These are phyloP conservation scores for Corylus avellana DNA, from an alignment of 306 rosid genomes.

Conservation along the genomic window DNA sequence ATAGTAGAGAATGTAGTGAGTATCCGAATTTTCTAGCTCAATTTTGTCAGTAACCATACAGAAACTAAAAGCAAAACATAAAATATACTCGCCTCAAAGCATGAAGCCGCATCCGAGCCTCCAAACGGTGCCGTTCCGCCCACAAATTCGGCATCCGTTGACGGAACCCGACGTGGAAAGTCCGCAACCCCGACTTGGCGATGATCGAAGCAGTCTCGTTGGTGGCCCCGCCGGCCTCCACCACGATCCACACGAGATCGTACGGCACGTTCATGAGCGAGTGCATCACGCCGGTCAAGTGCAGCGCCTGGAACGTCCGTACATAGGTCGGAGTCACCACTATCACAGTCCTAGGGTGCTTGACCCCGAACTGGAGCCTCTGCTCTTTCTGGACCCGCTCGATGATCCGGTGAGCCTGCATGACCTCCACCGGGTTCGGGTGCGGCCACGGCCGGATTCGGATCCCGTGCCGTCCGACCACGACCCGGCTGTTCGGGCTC, in stretches of 20 bases:
- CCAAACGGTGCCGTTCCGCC: conserved; percentile 81
- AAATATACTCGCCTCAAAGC: conserved; percentile 66
- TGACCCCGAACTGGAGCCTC: conserved; percentile 78
- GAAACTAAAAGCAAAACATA: neutral
- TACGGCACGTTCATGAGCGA: conserved; percentile 86
- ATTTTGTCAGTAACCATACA: conserved; percentile 9
- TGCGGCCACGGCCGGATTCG: conserved; percentile 99
- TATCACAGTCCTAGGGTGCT: conserved; percentile 71
- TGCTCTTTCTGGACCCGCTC: conserved; percentile 92
- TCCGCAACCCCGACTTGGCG: conserved; percentile 66
- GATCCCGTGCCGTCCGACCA: conserved; percentile 98
- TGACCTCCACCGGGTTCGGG: conserved; percentile 89
- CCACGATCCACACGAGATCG: conserved; percentile 90
- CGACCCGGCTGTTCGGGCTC: conserved; percentile 64
- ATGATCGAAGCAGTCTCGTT: conserved; percentile 84
- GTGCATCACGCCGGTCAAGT: conserved; percentile 92
- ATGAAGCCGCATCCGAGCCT: conserved; percentile 81
- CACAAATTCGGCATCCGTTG: conserved; percentile 76
- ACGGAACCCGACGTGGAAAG: conserved; percentile 65
- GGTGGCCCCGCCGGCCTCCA: conserved; percentile 87
- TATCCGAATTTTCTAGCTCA: neutral
- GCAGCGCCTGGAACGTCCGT: conserved; percentile 90
- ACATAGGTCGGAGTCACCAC: conserved; percentile 86
- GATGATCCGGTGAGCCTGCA: conserved; percentile 93
- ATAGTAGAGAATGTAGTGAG: neutral